Conservation (phyloP, 2,329 filamentous ascomycete genomes). For the Mariannaea elegans region DNA sequence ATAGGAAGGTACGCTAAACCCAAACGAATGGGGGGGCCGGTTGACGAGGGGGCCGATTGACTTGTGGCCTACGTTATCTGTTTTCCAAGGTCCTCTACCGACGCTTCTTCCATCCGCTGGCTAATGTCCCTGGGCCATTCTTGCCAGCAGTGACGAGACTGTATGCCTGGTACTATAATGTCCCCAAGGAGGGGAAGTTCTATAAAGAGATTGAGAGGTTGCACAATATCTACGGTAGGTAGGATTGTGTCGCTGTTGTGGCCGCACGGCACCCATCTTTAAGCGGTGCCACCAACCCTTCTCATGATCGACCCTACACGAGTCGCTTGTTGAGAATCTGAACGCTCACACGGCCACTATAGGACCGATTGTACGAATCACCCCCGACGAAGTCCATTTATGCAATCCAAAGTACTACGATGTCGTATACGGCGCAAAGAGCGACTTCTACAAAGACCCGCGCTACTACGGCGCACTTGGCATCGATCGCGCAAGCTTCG, state of each 20-base stretch:
- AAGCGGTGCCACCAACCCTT: neutral
- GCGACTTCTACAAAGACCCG: slow-evolving; percentile 23
- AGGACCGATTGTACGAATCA: slow-evolving; percentile 31
- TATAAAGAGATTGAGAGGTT: slow-evolving; percentile 23
- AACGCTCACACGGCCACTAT: neutral
- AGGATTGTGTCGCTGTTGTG: neutral
- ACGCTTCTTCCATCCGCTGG: slow-evolving; percentile 19
- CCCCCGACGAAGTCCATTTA: slow-evolving; percentile 31
- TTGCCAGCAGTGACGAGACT: slow-evolving; percentile 15
- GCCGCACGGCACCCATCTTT: neutral
- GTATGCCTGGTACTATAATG: slow-evolving; percentile 21
- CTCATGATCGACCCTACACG: neutral
- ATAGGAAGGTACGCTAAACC: no score
- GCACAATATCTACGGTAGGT: slow-evolving; percentile 18
- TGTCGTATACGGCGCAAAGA: slow-evolving; percentile 24
- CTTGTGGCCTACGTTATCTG: neutral
- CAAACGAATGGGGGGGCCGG: no score
- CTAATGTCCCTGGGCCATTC: slow-evolving; percentile 16
- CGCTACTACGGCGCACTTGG: slow-evolving; percentile 24
- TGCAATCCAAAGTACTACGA: slow-evolving; percentile 29
- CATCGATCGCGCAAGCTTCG: slow-evolving; percentile 32
- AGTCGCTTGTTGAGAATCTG: neutral
- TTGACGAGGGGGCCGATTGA: no score
- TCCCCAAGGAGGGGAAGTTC: slow-evolving; percentile 8
- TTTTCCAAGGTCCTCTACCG: slow-evolving; percentile 13